These are phyloP conservation scores for Stagonosporopsis cucurbitacearum DNA, from an alignment of 2,329 filamentous ascomycete genomes.

Conservation along the genomic window DNA sequence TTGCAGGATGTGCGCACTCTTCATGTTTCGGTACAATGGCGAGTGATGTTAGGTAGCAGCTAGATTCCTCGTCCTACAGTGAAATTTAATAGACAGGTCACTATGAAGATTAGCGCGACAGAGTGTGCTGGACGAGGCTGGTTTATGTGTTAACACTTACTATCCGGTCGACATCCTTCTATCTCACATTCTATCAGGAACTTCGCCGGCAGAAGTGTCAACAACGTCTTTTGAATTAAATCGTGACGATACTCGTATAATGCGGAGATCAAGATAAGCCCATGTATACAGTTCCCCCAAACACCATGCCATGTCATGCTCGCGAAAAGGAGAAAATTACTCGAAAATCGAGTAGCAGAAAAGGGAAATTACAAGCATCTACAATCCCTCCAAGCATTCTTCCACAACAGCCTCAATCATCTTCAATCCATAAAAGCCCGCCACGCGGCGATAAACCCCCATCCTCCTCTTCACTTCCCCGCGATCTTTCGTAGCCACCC, in stretches of 20 bases:
- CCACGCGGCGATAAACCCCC: slow-evolving; percentile 75
- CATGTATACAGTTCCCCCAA: not conserved
- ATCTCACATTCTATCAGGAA: too few relatives aligned
- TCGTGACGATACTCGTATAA: not conserved
- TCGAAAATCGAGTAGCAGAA: not conserved
- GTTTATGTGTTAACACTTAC: too few relatives aligned
- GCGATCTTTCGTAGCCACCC: slow-evolving; percentile 74
- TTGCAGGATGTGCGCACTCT: too few relatives aligned
- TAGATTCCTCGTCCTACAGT: too few relatives aligned
- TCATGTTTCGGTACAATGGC: too few relatives aligned
- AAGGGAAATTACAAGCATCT: not conserved
- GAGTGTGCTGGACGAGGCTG: too few relatives aligned
- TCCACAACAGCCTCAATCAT: slow-evolving; percentile 81
- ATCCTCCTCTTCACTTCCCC: slow-evolving; percentile 71
- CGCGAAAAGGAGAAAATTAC: not conserved
- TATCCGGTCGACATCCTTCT: too few relatives aligned
- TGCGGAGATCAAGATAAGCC: not conserved
- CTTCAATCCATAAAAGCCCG: slow-evolving; percentile 77
- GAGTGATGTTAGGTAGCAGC: too few relatives aligned
- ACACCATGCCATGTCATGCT: not conserved
- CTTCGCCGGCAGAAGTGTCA: too few relatives aligned
- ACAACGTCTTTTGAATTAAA: too few relatives aligned
- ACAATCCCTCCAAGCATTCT: slow-evolving; percentile 62
- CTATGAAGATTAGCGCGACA: too few relatives aligned
- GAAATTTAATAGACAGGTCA: too few relatives aligned